Base-by-base conservation (phyloP, 768 basidiomycete genomes). In the Panellus pusillus region DNA sequence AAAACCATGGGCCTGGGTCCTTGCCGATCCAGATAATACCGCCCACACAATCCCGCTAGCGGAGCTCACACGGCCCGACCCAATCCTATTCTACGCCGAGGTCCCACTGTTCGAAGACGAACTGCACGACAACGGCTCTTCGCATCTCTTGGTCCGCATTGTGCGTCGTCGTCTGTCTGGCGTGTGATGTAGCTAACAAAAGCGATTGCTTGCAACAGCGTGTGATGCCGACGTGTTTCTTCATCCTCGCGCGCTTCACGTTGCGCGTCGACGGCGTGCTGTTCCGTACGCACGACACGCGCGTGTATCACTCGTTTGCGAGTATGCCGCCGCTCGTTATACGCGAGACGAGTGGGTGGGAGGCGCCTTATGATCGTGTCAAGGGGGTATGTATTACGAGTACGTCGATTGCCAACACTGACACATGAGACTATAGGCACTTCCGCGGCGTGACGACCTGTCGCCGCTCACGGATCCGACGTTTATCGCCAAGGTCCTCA, bases 41-140 rank as follows among this genome's bases (percentile, higher is more conserved):
- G 64, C 72, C 0, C 86, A 94, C 62, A 59, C 67, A 9, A 95
- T 99, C 52, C 94, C 96, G 1, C 76, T 96, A 61, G 80, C 84
- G 1, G 87, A 95, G 58, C 81, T 98, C 28, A 88, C 87, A 9
- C 82, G 90, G 24, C 91, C 86, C 52, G 96, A 98, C 70, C 97
- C 97, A 14, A 98, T 98, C 61, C 74, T 98, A n/a, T 99, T 96
- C 71, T 98, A 96, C 65, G 93, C 96, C 7, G 95, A 98, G 63
- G 83, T 98, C 1, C 91, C 93, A 0, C 72, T 98, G 5, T 98
- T 91, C 66, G 96, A 99, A 65, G 94, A 98, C 67, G 97, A 99
- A 68, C 76, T 98, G 41, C 94, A 98, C 65, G 97, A 99, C 66
- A 98, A 98, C 65, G 97, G 97, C 0, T 84, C 91, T 6, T 94